Conservation (phyloP, 2,329 filamentous ascomycete species). For the Aspergillus quadricinctus region DNA sequence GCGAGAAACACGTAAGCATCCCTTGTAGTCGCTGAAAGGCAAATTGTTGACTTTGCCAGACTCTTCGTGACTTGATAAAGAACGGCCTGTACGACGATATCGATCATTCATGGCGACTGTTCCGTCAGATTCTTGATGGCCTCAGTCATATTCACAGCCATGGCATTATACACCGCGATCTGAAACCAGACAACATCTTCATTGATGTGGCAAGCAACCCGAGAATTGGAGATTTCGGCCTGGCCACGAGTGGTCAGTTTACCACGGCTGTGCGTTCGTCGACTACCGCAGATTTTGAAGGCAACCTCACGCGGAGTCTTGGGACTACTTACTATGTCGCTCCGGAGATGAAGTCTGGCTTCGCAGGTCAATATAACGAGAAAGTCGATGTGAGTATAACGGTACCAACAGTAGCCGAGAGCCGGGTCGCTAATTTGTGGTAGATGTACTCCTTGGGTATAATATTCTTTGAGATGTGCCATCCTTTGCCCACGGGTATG, state of each 20-base stretch:
- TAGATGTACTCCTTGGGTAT: slow-evolving; percentile 93
- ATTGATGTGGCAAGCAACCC: slow-evolving; percentile 87
- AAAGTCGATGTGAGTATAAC: slow-evolving; percentile 73
- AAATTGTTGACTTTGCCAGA: slow-evolving; percentile 44
- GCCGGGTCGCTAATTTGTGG: background rate
- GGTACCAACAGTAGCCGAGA: background rate
- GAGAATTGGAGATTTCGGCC: slow-evolving; percentile 93
- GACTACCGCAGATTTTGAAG: slow-evolving; percentile 32
- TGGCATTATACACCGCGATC: slow-evolving; percentile 89
- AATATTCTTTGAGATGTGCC: slow-evolving; percentile 98
- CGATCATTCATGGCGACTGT: slow-evolving; percentile 81
- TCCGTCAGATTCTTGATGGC: slow-evolving; percentile 86
- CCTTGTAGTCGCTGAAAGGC: background rate
- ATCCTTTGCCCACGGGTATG: slow-evolving; percentile 58
- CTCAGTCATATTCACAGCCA: slow-evolving; percentile 83
- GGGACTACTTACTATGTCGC: slow-evolving; percentile 88
- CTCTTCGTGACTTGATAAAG: slow-evolving; percentile 80
- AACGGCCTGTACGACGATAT: slow-evolving; percentile 68
- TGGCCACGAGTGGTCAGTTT: slow-evolving; percentile 80
- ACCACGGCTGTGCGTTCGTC: slow-evolving; percentile 38
- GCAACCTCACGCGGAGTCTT: slow-evolving; percentile 51
- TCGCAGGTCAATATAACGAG: slow-evolving; percentile 74
- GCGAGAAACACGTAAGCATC: slow-evolving; percentile 70
- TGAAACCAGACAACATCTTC: slow-evolving; percentile 97
- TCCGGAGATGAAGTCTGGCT: slow-evolving; percentile 77